Percentiles rank a stretch among this genome's conserved stretches.
Conservation (phyloP, 1,284 basidiomycete genomes). For the Takashimella tepidaria region DNA sequence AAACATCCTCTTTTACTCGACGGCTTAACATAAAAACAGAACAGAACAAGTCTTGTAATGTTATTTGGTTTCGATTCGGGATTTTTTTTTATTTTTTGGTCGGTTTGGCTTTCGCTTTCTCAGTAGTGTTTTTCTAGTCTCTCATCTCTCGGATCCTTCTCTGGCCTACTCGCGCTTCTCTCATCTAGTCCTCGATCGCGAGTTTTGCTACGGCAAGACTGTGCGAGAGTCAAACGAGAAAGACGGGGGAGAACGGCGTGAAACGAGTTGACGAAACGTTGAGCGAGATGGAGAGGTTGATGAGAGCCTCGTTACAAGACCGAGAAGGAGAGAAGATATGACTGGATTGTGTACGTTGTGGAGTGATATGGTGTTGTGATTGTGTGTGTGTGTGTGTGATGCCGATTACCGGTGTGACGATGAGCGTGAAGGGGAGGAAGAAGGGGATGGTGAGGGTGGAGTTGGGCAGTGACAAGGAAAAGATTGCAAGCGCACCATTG, state of each 20-base stretch:
- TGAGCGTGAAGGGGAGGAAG: neutral
- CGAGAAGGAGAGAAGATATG: neutral
- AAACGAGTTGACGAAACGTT: no score
- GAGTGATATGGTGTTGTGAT: neutral
- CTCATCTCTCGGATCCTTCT: no score
- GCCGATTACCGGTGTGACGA: neutral
- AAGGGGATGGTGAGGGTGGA: neutral
- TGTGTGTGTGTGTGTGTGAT: neutral
- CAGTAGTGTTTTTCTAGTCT: neutral
- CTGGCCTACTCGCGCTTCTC: no score
- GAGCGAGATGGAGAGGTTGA: no score
- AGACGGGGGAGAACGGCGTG: no score
- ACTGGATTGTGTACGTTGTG: neutral
- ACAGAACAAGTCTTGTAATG: neutral
- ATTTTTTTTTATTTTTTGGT: neutral
- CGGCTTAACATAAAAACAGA: neutral
- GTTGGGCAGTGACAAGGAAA: no score
- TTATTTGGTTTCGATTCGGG: neutral
- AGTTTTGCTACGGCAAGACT: no score
- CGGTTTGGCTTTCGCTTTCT: neutral
- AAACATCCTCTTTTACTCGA: neutral
- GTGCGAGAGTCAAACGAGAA: no score
- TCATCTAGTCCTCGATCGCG: no score
- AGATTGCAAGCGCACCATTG: slow-evolving; percentile 28
- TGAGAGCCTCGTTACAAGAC: neutral